Base-by-base conservation (phyloP, 805 yeast species). In the Zygosaccharomyces rouxii region DNA sequence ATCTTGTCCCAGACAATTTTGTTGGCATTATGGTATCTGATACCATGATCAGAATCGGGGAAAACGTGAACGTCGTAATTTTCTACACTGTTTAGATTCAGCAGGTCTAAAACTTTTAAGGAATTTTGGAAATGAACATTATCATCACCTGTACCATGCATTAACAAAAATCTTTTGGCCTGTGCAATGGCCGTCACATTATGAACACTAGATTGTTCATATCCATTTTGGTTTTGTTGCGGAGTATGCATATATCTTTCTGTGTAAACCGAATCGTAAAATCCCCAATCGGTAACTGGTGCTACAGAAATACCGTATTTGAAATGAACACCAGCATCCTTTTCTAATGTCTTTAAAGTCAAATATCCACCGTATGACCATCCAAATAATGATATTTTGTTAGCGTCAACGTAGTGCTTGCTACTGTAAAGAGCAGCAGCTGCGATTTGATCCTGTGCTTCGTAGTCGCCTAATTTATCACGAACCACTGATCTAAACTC, bases 101-200 rank as follows among this genome's bases (percentile, higher is more conserved):
- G 73, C 55, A 77, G 70, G 68, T 94, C 98, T 40, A 94, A 62
- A 33, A 94, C 71, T 63, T 83, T 81, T 51, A 89, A 73, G 38
- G 92, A 79, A 70, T 94, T 88, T 65, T 94, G 99, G 68, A 90
- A 80, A 69, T 94, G 98, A 40, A 94, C 99, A 59, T 94, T 94
- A 67, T 94, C 99, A 69, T 94, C 99, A 4, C 97, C 96, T 0
- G 97, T 83, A 1, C 99, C 99, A 63, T 92, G 99, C 88, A 92
- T 88, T 31, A 94, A 64, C 52, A 94, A 68, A 60, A 94, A 89
- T 59, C 98, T 74, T 41, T 75, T 75, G 7, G 75, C 77, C 40
- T 72, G 61, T 13, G 74, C 80, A 55, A 94, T 76, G 9, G 74
- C 75, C 1, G 77, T 74, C 21, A 77, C 78, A 44, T 85, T 71